A percentile compares a stretch with the other conserved stretches of the same genome.
Conservation (phyloP, 306 rosid species). For the Datisca glomerata region DNA sequence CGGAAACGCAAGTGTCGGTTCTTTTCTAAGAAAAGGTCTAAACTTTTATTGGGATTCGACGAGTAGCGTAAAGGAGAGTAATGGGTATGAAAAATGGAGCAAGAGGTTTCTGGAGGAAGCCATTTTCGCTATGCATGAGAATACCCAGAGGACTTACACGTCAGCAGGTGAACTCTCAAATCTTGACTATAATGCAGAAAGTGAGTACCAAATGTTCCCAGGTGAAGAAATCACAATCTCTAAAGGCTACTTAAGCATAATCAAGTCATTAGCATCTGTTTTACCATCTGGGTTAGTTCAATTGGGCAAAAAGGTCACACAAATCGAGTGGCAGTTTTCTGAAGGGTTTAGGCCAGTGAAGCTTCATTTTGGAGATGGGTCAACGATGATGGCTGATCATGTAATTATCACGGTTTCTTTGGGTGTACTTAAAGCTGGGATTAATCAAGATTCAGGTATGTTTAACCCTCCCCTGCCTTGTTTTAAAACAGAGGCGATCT, state of each 20-base stretch:
- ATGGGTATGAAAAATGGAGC: conserved; percentile 49
- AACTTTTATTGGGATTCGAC: conserved; percentile 38
- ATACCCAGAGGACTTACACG: conserved; percentile 72
- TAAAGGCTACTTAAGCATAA: conserved; percentile 63
- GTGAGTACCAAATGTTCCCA: conserved; percentile 79
- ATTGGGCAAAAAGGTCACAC: conserved; percentile 44
- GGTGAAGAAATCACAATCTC: conserved; percentile 91
- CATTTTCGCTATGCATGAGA: conserved; percentile 67
- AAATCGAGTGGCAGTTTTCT: conserved; percentile 57
- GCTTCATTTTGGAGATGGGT: conserved; percentile 70
- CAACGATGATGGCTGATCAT: conserved; percentile 66
- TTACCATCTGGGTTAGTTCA: conserved; percentile 67
- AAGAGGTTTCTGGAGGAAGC: conserved; percentile 51
- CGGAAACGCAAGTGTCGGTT: conserved; percentile 48
- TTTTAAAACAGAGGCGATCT: conserved; percentile 68
- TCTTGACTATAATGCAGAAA: conserved; percentile 65
- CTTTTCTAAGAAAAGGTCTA: conserved; percentile 53
- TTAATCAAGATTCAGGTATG: conserved; percentile 42
- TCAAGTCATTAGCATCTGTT: conserved; percentile 59
- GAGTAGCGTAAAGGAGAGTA: conserved; percentile 25
- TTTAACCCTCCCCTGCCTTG: conserved; percentile 74
- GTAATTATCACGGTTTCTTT: conserved; percentile 80
- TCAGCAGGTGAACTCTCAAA: conserved; percentile 62
- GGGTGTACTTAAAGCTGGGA: conserved; percentile 85
- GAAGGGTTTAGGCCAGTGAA: conserved; percentile 52